Conservation (phyloP, 805 yeast species). For the Candida quercuum region DNA sequence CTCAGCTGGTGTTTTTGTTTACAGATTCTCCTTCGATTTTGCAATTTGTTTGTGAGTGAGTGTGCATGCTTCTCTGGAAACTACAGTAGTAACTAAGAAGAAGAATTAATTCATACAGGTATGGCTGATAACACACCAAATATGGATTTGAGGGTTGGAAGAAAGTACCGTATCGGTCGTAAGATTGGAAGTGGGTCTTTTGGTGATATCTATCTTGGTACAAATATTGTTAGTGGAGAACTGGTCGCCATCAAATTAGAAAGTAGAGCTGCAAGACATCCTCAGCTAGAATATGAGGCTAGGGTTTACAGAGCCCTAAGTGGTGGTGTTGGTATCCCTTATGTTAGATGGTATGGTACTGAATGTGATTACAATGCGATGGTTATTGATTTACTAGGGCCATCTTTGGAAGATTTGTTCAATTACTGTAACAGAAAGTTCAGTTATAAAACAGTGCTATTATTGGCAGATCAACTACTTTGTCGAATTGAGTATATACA, state of each 20-base stretch:
- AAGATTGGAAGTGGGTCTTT: constrained; percentile 96
- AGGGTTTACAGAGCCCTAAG: constrained; percentile 89
- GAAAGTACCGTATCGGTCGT: constrained; percentile 89
- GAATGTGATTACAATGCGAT: constrained; percentile 95
- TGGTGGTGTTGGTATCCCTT: constrained; percentile 97
- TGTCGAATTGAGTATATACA: constrained; percentile 94
- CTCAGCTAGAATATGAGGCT: constrained; percentile 95
- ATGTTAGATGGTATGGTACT: constrained; percentile 94
- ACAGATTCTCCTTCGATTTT: background rate
- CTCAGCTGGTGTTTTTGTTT: background rate
- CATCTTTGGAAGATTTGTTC: constrained; percentile 90
- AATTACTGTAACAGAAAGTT: constrained; percentile 94
- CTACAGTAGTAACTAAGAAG: background rate
- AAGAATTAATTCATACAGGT: background rate
- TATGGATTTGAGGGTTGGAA: constrained; percentile 84
- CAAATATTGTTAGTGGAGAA: constrained; percentile 92
- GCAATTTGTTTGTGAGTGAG: no score
- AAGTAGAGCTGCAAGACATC: constrained; percentile 85
- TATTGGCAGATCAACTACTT: constrained; percentile 89
- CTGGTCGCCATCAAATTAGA: constrained; percentile 97
- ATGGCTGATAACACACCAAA: constrained; percentile 3
- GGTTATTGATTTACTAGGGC: constrained; percentile 95
- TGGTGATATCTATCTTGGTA: constrained; percentile 92
- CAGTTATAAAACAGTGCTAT: constrained; percentile 86
- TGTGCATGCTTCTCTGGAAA: no score